Evolutionary conservation across 805 yeast genomes (phyloP), one percentile per base, ranked within the genome.

Genomic region (Pichia eremophila): DNA sequence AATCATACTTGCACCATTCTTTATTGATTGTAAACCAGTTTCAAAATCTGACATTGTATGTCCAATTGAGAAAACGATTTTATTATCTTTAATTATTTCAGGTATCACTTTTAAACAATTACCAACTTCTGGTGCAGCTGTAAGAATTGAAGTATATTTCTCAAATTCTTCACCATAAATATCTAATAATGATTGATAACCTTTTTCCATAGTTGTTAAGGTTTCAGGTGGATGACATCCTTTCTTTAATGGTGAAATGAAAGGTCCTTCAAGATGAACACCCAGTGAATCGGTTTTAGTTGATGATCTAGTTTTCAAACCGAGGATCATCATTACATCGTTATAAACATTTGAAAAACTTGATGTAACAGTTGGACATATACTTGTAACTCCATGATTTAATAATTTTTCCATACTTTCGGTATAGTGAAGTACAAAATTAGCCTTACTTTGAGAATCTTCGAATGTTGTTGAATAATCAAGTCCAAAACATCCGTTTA

Each of bases 201-300:
- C 49, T 8, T 46, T 19, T 15, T 19, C 25, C 39, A 41, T 43
- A 5, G 28, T 27, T 8, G 50, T 43, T n/a, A 47, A 25, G 15
- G 50, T 43, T 27, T 47, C 46, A 8, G 40, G 38, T 8, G 50
- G 50, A 53, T 74, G 79, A 51, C 79, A 74, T 5, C 79, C 79
- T 53, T 70, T 73, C 55, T 74, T 74, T 41, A 62, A 56, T 37
- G 65, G 60, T 46, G 72, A 74, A 49, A 78, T 70, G 56, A 77
- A 76, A 8, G 83, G 83, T 7, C 83, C 83, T 54, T 78, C 83
- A 38, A 74, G 61, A 56, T 78, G 83, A n/a, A 78, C 78, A 11
- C 83, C 83, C 47, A 78, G 61, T 5, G 73, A 68, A 55, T 74
- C 79, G 15, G 71, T 57, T 56, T 61, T 66, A 43, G 54, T 51